Conservation (phyloP, 2,329 filamentous ascomycete genomes). For the Aspergillus quadricinctus region DNA sequence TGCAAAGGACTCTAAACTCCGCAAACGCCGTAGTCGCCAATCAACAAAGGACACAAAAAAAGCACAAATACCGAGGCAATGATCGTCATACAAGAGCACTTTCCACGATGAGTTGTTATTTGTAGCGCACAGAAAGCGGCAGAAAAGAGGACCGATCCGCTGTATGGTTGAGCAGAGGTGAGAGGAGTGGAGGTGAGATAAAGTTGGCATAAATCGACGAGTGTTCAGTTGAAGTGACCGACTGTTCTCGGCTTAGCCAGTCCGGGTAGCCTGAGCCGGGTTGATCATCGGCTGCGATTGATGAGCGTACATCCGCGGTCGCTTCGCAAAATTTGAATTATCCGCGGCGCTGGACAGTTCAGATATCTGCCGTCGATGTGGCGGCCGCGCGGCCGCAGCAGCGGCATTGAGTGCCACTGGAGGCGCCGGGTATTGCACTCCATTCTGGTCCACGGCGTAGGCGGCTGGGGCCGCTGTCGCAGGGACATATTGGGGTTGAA, state of each 20-base stretch:
- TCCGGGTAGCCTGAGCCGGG: slow-evolving; percentile 46
- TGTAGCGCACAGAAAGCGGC: not conserved
- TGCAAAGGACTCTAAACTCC: not conserved
- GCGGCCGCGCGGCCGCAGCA: slow-evolving; percentile 27
- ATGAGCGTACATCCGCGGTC: slow-evolving; percentile 54
- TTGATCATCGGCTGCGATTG: slow-evolving; percentile 45
- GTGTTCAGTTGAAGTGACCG: not conserved
- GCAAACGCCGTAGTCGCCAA: not conserved
- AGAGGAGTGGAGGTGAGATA: not conserved
- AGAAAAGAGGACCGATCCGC: not conserved
- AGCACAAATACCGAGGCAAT: not conserved
- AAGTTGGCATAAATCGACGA: not conserved
- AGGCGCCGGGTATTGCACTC: slow-evolving; percentile 36
- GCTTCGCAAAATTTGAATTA: slow-evolving; percentile 51
- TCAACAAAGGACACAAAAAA: not conserved
- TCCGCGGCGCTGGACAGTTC: slow-evolving; percentile 55
- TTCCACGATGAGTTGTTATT: not conserved
- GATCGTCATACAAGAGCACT: not conserved
- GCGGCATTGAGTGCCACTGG: slow-evolving; percentile 32
- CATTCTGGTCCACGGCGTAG: slow-evolving; percentile 38
- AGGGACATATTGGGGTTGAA: slow-evolving; percentile 40
- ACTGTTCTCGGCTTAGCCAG: slow-evolving; percentile 16
- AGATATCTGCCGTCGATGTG: slow-evolving; percentile 56
- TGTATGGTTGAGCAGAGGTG: not conserved
- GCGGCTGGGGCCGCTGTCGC: slow-evolving; percentile 34